These are phyloP conservation scores for Colletotrichum melonis DNA, from an alignment of 2,329 filamentous ascomycete genomes.

Conservation along the genomic window DNA sequence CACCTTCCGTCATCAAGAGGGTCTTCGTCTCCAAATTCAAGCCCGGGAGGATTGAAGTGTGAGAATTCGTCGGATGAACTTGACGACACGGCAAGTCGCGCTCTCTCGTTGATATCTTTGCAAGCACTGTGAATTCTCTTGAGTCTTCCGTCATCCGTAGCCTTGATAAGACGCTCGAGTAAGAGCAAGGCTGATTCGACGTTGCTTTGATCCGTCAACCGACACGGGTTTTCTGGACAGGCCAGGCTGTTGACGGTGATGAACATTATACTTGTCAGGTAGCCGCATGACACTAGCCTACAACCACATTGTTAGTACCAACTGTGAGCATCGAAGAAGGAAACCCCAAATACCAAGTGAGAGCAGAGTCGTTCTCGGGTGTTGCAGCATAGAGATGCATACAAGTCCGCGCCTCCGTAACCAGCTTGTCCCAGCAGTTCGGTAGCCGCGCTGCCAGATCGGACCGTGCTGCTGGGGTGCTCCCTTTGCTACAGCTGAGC, in stretches of 20 bases:
- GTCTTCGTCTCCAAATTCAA: conserved; percentile 23
- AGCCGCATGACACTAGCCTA: conserved; percentile 25
- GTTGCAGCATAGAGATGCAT: conserved; percentile 29
- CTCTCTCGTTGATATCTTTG: conserved; percentile 23
- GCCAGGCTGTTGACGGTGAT: conserved; percentile 30
- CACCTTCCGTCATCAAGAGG: conserved; percentile 7
- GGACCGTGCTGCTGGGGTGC: not conserved
- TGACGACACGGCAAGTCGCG: not conserved
- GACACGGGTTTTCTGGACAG: not conserved
- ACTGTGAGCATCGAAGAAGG: no score
- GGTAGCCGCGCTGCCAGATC: not conserved
- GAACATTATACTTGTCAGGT: conserved; percentile 32
- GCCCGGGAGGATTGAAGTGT: conserved; percentile 2
- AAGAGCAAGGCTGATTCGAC: conserved; percentile 21
- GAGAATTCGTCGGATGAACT: not conserved
- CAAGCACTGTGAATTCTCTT: conserved; percentile 20
- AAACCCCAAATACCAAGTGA: conserved; percentile 21
- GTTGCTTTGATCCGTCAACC: conserved; percentile 23
- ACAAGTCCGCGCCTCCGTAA: conserved; percentile 11
- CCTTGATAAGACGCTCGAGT: conserved; percentile 7
- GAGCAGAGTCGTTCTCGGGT: conserved; percentile 13
- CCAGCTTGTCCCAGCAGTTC: conserved; percentile 26
- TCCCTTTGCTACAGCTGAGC: conserved; percentile 1
- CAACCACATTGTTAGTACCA: not conserved
- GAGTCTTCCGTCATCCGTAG: conserved; percentile 10